A percentile compares a stretch with the other conserved stretches of the same genome.
phyloP scores from a whole-genome alignment of 169 alveolate genomes.

The Cystoisospora suis region DNA sequence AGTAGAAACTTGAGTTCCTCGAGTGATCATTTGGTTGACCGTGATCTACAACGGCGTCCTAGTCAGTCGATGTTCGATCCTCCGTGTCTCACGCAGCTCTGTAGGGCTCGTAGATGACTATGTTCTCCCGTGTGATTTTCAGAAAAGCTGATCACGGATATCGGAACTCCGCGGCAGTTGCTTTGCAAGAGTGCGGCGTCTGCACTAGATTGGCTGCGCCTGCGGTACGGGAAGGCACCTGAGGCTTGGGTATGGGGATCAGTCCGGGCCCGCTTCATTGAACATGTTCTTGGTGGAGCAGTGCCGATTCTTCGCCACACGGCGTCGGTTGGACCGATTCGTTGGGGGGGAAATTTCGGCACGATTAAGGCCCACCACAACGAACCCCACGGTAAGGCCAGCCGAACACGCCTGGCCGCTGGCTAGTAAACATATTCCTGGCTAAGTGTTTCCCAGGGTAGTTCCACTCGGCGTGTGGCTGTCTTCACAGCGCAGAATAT shows the following conservation, averaged over 20 bases:
- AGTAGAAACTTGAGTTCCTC: no score
- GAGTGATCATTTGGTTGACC: no score
- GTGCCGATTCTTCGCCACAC: conserved; percentile 46
- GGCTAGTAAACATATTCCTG: no score
- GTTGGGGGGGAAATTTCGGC: conserved; percentile 63
- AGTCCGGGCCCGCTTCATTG: conserved; percentile 44
- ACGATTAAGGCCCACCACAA: conserved; percentile 56
- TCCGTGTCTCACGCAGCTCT: no score
- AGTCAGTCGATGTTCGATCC: no score
- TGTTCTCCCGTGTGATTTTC: no score
- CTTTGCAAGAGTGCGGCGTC: conserved; percentile 43
- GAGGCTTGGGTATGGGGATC: conserved; percentile 53
- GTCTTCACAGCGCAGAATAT: no score
- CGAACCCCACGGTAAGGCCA: conserved; percentile 61
- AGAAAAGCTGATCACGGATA: not conserved
- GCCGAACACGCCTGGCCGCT: no score
- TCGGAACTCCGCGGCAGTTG: conserved; percentile 26
- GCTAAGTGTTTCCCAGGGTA: no score
- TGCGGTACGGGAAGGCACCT: conserved; percentile 39
- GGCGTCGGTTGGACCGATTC: conserved; percentile 41
- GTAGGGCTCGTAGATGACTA: no score
- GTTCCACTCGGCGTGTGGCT: no score
- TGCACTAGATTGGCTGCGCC: conserved; percentile 37
- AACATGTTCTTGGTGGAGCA: conserved; percentile 33
- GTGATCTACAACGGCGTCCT: no score